Conservation (phyloP, 306 rosid genomes). For the Purshia tridentata region DNA sequence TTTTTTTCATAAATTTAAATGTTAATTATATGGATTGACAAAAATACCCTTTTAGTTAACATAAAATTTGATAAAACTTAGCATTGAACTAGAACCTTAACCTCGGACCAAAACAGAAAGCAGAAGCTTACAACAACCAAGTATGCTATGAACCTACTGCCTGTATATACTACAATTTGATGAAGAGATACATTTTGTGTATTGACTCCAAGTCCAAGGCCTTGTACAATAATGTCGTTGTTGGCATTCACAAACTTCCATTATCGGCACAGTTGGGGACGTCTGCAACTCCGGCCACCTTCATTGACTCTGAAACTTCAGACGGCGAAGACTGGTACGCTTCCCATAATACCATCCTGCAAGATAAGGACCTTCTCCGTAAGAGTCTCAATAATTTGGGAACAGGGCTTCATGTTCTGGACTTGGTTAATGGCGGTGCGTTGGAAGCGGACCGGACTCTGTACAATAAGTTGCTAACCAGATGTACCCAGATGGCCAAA, state of each 20-base stretch:
- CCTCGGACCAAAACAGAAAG: no score
- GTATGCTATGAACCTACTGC: no score
- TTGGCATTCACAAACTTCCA: neutral
- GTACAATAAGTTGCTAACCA: constrained; percentile 20
- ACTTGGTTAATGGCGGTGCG: constrained; percentile 11
- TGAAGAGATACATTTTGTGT: neutral
- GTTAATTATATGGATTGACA: no score
- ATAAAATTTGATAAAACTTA: no score
- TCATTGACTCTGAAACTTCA: constrained; percentile 1
- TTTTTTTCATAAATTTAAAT: no score
- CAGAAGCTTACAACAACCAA: no score
- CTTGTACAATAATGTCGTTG: constrained; percentile 5
- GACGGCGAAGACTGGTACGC: constrained; percentile 20
- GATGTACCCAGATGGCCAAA: constrained; percentile 22
- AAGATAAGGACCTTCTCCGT: constrained; percentile 28
- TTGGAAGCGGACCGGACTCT: constrained; percentile 22
- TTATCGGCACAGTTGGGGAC: neutral
- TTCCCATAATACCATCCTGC: constrained; percentile 5
- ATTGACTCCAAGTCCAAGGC: neutral
- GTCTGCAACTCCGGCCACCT: constrained; percentile 10
- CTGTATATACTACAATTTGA: neutral
- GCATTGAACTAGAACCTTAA: no score
- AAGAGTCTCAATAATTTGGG: constrained; percentile 16
- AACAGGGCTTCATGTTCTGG: constrained; percentile 28
- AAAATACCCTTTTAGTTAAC: no score